These are phyloP conservation scores for Starmerella bombicola DNA, from an alignment of 805 yeast genomes.

Conservation along the genomic window DNA sequence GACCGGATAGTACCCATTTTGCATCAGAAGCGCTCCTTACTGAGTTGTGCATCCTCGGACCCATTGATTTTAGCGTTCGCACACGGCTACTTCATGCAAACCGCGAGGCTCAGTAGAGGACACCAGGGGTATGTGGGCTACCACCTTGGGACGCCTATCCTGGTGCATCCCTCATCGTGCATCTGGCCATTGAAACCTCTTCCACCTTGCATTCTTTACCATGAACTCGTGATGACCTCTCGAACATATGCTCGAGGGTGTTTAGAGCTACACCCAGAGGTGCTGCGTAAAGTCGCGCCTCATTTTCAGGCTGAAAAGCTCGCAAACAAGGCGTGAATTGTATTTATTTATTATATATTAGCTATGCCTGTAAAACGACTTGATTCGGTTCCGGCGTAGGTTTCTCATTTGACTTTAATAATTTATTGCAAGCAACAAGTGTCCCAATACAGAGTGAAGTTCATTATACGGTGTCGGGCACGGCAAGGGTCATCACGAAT, in stretches of 20 bases:
- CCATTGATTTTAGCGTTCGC: constrained; percentile 50
- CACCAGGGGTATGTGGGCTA: constrained; percentile 29
- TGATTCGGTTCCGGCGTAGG: no score
- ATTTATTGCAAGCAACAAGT: no score
- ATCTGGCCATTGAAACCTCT: constrained; percentile 63
- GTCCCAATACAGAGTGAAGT: no score
- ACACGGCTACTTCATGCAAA: constrained; percentile 57
- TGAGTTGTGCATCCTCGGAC: constrained; percentile 30
- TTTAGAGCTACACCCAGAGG: constrained; percentile 64
- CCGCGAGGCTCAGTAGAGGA: constrained; percentile 51
- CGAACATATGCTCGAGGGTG: constrained; percentile 81
- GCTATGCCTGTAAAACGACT: no score
- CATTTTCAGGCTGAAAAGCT: constrained; percentile 31
- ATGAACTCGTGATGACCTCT: constrained; percentile 71
- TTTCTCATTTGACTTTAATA: no score
- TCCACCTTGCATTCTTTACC: constrained; percentile 63
- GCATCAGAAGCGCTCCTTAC: constrained; percentile 22
- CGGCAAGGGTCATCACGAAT: no score
- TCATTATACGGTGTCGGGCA: no score
- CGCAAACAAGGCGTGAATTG: constrained; percentile 47
- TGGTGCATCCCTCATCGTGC: constrained; percentile 75
- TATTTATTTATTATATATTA: no score
- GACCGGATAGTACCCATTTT: constrained; percentile 33
- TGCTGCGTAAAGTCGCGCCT: constrained; percentile 50
- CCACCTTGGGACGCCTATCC: constrained; percentile 36